Evolutionary conservation across 495 filamentous ascomycete species (phyloP).

Genomic region (Elaphomyces granulatus): DNA sequence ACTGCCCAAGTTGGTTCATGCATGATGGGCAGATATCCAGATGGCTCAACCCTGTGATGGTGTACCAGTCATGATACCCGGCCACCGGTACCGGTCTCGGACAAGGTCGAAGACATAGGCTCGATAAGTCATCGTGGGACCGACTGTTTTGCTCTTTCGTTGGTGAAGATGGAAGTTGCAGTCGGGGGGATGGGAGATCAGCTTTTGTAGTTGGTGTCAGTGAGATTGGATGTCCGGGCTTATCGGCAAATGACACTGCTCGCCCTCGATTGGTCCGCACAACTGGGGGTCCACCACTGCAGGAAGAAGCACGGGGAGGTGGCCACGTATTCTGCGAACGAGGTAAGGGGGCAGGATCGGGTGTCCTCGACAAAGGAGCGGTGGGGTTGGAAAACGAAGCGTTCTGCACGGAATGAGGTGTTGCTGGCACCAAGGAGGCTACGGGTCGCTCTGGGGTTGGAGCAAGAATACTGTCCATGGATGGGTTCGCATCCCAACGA

Average conservation of each 20-base stretch:
- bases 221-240: constrained; percentile 2
- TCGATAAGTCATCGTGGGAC: constrained; percentile 1
- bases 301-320: background rate
- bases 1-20: constrained; percentile 38
- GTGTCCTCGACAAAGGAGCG: background rate
- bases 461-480: background rate
- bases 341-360: background rate
- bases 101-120: constrained; percentile 36
- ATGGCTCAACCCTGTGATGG: constrained; percentile 37
- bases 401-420: background rate
- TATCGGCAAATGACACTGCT: constrained; percentile 15
- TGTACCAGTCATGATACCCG: constrained; percentile 51
- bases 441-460: background rate
- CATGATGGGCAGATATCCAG: constrained; percentile 55
- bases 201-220: background rate
- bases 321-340: background rate
- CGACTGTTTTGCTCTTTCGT: background rate
- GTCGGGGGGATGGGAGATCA: constrained; percentile 1
- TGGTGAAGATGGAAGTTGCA: constrained; percentile 1
- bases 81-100: constrained; percentile 33
- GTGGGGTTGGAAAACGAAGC: background rate
- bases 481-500: background rate
- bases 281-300: constrained; percentile 1
- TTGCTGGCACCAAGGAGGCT: no score
- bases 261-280: constrained; percentile 6